Conservation (phyloP, 768 basidiomycete species). For the Dioszegia hungarica region DNA sequence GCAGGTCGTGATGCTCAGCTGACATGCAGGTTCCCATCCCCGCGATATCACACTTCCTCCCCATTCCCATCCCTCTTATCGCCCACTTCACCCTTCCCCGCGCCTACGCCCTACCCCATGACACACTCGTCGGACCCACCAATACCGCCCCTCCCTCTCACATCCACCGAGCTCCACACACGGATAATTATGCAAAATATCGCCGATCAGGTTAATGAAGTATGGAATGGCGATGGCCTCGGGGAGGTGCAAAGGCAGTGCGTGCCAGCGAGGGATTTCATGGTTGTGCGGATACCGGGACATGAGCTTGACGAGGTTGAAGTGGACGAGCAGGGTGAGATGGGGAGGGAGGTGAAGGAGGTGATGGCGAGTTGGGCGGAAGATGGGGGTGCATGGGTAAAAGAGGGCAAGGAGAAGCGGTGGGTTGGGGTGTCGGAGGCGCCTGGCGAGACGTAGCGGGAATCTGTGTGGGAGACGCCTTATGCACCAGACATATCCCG, state of each 20-base stretch:
- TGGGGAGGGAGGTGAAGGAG: conserved; percentile 7
- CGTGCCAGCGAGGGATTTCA: conserved; percentile 40
- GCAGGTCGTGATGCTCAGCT: background rate
- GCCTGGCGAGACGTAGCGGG: background rate
- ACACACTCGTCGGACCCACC: conserved; percentile 9
- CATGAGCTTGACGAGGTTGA: conserved; percentile 40
- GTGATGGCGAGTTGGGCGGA: conserved; percentile 25
- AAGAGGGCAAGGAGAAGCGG: background rate
- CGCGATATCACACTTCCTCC: conserved; percentile 29
- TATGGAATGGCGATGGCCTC: conserved; percentile 32
- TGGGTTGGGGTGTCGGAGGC: conserved; percentile 13
- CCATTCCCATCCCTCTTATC: conserved; percentile 40
- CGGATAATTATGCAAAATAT: conserved; percentile 42
- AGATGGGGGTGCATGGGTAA: conserved; percentile 22
- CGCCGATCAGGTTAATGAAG: conserved; percentile 36
- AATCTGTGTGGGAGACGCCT: too few species aligned
- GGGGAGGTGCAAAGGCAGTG: conserved; percentile 23
- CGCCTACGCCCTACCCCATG: conserved; percentile 19
- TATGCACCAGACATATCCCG: too few species aligned
- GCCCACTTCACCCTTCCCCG: conserved; percentile 30
- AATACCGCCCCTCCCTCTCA: conserved; percentile 23
- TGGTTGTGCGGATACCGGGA: conserved; percentile 32
- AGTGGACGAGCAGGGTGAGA: conserved; percentile 8
- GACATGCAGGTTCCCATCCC: conserved; percentile 39
- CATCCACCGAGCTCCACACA: conserved; percentile 32